Evolutionary conservation across 495 filamentous ascomycete genomes (phyloP), one percentile per base, ranked within the genome.

Genomic region (Penicillium simplicissimum): DNA sequence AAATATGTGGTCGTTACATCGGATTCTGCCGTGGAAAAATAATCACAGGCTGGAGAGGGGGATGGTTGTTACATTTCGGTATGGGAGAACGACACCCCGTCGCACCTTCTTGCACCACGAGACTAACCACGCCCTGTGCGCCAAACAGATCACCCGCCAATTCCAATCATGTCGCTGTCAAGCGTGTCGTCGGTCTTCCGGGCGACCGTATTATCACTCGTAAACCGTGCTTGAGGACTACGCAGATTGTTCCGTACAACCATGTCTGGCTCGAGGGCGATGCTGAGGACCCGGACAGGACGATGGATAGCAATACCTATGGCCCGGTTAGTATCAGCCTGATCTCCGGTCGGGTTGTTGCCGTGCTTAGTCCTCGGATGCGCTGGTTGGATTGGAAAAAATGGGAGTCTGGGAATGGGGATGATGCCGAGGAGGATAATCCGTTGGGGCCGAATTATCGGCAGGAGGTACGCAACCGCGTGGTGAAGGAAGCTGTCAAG

Each of bases 251-350:
- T 14, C 89, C 90, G 0, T 77, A 77, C 40, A 88, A 88, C 6
- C 89, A 93, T 77, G 78, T 93, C 37, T 94, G 90, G 90, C 78
- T 94, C 17, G 89, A 93, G 67, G 90, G 90, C 0, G 90, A 92
- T 70, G 82, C 80, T 15, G 71, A 74, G 43, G 82, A 87, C 60
- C 79, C 75, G 31, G 60, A 64, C 15, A 76, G 82, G 61, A 86
- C 84, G 62, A 70, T 85, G 55, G 90, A 94, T 69, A 92, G 89
- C 67, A 92, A 92, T 74, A 80, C 80, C 28, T 92, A 91, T 67
- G 90, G 90, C 5, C 89, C 90, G 1, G 82, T 88, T 34, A 77
- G 80, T 73, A 64, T 76, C 28, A 83, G 80, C 64, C 65, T 93
- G 45, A 80, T 93, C 31, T 81, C 83, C 8, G 89, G 90, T 4